phyloP scores from a whole-genome alignment of 129 eudicot species.

The Lactuca sativa region DNA sequence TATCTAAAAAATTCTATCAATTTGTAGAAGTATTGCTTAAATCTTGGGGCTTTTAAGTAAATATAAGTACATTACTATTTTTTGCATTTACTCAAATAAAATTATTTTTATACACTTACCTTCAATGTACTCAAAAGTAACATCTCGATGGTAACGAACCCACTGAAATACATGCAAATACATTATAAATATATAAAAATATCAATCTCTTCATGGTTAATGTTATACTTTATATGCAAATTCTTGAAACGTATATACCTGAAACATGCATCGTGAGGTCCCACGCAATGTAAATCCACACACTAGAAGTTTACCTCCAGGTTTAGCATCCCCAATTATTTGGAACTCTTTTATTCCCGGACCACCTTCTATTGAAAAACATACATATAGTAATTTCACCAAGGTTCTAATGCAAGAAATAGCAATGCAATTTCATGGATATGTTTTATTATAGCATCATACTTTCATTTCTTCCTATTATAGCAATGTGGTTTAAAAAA shows the following conservation, averaged over 20 bases:
- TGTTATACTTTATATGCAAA: not conserved
- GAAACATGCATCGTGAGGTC: constrained; percentile 93
- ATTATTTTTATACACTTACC: constrained; percentile 43
- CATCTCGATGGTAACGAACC: constrained; percentile 97
- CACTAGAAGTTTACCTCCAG: constrained; percentile 71
- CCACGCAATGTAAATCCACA: constrained; percentile 90
- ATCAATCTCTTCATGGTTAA: not conserved
- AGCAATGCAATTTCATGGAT: too few relatives aligned
- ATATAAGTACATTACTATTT: too few relatives aligned
- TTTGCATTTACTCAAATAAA: not conserved
- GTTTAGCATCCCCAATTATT: constrained; percentile 86
- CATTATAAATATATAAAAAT: not conserved
- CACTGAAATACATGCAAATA: constrained; percentile 48
- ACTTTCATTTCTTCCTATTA: too few relatives aligned
- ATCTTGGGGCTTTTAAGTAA: too few relatives aligned
- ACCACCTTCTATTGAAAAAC: constrained; percentile 45
- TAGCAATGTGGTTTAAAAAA: too few relatives aligned
- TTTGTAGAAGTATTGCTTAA: too few relatives aligned
- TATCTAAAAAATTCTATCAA: too few relatives aligned
- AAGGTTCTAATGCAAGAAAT: too few relatives aligned
- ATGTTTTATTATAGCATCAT: too few relatives aligned
- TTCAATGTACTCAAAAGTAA: constrained; percentile 88
- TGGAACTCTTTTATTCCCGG: constrained; percentile 91
- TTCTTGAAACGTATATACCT: constrained; percentile 43
- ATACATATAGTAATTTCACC: not conserved